phyloP scores from a whole-genome alignment of 345 rosid species.

The Laguncularia racemosa region DNA sequence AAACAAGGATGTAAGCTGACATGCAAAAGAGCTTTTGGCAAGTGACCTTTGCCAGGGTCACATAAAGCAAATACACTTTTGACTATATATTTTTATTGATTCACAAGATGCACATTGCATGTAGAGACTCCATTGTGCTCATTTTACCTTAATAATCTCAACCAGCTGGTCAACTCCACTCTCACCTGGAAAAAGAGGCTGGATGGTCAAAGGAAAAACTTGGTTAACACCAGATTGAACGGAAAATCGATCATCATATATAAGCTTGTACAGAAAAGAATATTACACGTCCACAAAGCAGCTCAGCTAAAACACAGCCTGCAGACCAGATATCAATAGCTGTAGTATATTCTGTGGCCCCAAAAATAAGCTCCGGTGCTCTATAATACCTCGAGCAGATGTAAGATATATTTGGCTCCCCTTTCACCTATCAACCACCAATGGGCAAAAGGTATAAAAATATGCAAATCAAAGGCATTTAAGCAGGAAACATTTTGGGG shows the following conservation, averaged over 20 bases:
- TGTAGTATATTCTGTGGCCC: slow-evolving; percentile 21
- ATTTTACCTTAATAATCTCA: slow-evolving; percentile 18
- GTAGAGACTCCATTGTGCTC: not conserved
- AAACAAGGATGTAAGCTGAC: not conserved
- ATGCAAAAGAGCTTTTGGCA: too few relatives aligned
- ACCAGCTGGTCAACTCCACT: slow-evolving; percentile 22
- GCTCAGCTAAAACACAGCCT: slow-evolving; percentile 20
- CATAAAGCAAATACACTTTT: too few relatives aligned
- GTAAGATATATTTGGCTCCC: slow-evolving; percentile 24
- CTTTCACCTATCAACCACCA: slow-evolving; percentile 14
- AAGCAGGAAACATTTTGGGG: not conserved
- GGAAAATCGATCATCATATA: not conserved
- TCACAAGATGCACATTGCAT: slow-evolving; percentile 3
- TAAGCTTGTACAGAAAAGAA: not conserved
- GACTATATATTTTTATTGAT: not conserved
- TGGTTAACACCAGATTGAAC: not conserved
- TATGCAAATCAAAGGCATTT: not conserved
- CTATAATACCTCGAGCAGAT: slow-evolving; percentile 23
- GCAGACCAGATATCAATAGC: slow-evolving; percentile 28
- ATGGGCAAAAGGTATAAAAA: not conserved
- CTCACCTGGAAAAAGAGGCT: slow-evolving; percentile 25
- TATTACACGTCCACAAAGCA: slow-evolving; percentile 16
- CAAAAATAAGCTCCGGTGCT: slow-evolving; percentile 25
- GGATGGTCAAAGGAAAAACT: not conserved
- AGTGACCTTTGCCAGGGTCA: too few relatives aligned